Base-by-base conservation (phyloP, 2,329 filamentous ascomycete species). In the Cladosporium sp. region DNA sequence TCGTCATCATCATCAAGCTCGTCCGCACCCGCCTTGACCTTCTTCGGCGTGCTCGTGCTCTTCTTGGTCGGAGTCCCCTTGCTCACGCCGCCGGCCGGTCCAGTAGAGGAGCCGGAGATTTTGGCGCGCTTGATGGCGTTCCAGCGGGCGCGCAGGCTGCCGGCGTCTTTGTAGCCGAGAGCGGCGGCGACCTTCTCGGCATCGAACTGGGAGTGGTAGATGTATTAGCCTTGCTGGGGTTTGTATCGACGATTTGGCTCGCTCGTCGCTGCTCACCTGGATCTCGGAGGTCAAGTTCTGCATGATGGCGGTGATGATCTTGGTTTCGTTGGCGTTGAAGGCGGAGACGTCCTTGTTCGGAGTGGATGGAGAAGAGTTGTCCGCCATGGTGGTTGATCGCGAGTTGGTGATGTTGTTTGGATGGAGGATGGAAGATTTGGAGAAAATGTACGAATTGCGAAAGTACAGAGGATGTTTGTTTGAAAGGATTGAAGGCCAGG, bases 71-170 rank as follows among this genome's bases (percentile, higher is more conserved):
- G 54, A 42, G 57, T 55, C 10, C 48, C 9, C 49, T 58, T 57
- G 43, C 31, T 35, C 11, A 45, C 51, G 16, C 35, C 43, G 31
- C 52, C 48, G 28, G 32, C 11, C 14, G 52, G 37, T 4, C n/a
- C 19, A 14, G 38, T 22, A 6, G 41, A 16, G 28, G 11, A 18
- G 9, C 14, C 37, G 9, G 44, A 50, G 53, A 61, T 61, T 53
- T 63, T 64, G 56, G 62, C 59, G 53, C 54, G 54, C 38, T 56
- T 59, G 54, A 61, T 63, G 38, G 62, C 55, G 37, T 43, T 49
- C 61, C 61, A 64, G 49, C 62, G 59, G n/a, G 49, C 54, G 5
- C 54, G 56, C 32, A 58, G 58, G 37, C 59, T 57, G 38, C 31
- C 46, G 48, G 37, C 57, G 49, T 61, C 58, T 34, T 66, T 65